phyloP scores from a whole-genome alignment of 2,329 filamentous ascomycete genomes.

The Boeremia exigua region DNA sequence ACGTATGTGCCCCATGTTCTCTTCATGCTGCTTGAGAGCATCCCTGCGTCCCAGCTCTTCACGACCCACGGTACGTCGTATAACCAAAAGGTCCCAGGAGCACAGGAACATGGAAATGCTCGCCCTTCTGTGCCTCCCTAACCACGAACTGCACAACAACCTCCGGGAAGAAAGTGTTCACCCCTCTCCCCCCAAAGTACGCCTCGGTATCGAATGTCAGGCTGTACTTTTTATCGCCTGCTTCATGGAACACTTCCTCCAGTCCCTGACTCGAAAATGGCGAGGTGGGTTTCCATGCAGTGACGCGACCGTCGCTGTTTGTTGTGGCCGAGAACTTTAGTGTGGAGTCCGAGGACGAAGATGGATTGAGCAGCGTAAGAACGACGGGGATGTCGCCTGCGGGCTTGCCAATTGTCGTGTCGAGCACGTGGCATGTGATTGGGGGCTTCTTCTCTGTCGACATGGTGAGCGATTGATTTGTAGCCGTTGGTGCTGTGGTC shows the following conservation, averaged over 20 bases:
- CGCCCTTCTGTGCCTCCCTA: slow-evolving; percentile 53
- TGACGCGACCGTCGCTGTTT: slow-evolving; percentile 77
- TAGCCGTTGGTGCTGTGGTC: slow-evolving; percentile 8
- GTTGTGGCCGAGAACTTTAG: slow-evolving; percentile 69
- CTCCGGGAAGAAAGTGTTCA: slow-evolving; percentile 63
- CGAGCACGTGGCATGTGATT: slow-evolving; percentile 87
- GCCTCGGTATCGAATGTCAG: slow-evolving; percentile 74
- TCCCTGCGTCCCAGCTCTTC: background rate
- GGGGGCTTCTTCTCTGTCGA: slow-evolving; percentile 50
- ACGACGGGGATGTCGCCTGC: slow-evolving; percentile 70
- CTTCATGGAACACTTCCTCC: slow-evolving; percentile 43
- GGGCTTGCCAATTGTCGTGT: slow-evolving; percentile 76
- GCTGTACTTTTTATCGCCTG: slow-evolving; percentile 65
- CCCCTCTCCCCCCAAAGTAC: slow-evolving; percentile 69
- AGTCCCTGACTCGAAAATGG: slow-evolving; percentile 49
- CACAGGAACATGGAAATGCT: slow-evolving; percentile 82
- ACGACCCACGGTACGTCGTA: slow-evolving; percentile 75
- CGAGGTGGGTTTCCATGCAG: slow-evolving; percentile 66
- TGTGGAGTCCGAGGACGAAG: slow-evolving; percentile 51
- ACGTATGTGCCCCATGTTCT: too few relatives aligned
- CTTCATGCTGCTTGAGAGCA: background rate
- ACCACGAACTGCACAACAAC: slow-evolving; percentile 63
- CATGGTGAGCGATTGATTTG: slow-evolving; percentile 19
- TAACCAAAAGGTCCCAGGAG: slow-evolving; percentile 80
- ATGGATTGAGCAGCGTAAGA: slow-evolving; percentile 56